Evolutionary conservation across 768 basidiomycete species (phyloP), one percentile per base, ranked within the genome.

Genomic region (Amanita molliuscula): DNA sequence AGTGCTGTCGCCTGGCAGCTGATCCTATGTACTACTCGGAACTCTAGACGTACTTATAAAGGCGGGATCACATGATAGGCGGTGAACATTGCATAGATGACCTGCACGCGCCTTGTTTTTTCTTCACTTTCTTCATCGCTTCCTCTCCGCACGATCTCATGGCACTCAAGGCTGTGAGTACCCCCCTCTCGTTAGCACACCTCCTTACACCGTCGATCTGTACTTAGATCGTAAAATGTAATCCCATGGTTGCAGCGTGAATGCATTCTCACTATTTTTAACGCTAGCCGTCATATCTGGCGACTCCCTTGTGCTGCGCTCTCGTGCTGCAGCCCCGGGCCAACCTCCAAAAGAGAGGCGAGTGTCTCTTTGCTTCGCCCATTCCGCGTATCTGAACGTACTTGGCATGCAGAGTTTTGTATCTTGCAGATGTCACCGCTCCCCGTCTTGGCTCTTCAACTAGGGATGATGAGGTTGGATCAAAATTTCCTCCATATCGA

Each of bases 321-420:
- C 77, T 56, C 76, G 79, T 54, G 80, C 77, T 35, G 84, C 81
- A 31, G 77, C 83, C 1, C 87, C 88, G 61, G 91, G 92, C 6
- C 89, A 92, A 64, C 80, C 83, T 49, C 82, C 90, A 1, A 95
- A 94, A 70, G 92, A 96, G 67, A 78, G 89, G 91, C 88, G 28
- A 29, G 16, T 43, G 15, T n/a, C 9, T 2, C 28, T 38, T 16
- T 16, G 9, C 38, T 16, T n/a, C 1, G 10, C 7, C 16, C 8
- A 37, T 28, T 2, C 16, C 21, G 18, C 29, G 23, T 34, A 20
- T 20, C 40, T 41, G 37, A 51, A 36, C 18, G 18, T 33, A 23
- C 28, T 18, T 3, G 16, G 11, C 57, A 31, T 31, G 31, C 10
- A 96, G 94, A 53, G 75, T 93, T 51, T 72, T 98, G 35, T 88